phyloP scores from a whole-genome alignment of 73 alveolate species.

The Halteria grandinella region DNA sequence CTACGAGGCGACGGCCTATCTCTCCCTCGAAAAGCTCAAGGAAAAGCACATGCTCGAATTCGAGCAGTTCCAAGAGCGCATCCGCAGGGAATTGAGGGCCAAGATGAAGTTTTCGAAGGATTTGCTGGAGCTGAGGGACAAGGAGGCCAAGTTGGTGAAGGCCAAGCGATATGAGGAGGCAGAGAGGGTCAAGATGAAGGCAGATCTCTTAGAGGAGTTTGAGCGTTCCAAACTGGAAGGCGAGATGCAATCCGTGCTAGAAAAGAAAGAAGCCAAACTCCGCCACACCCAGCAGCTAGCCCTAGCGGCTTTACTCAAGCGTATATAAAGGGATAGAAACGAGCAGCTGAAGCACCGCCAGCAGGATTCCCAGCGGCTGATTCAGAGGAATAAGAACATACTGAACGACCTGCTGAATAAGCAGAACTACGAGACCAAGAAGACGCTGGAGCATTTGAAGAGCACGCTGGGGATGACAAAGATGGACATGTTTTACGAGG shows the following conservation, averaged over 20 bases:
- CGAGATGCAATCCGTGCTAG: conserved; percentile 59
- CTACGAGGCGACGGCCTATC: conserved; percentile 84
- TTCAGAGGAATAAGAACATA: conserved; percentile 76
- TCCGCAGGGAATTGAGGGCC: conserved; percentile 53
- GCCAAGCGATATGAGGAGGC: conserved; percentile 74
- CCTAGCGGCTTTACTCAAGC: conserved; percentile 69
- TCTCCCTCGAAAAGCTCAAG: conserved; percentile 72
- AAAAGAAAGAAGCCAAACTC: conserved; percentile 66
- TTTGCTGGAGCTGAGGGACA: conserved; percentile 65
- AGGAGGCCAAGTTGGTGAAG: conserved; percentile 61
- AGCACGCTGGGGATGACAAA: conserved; percentile 60
- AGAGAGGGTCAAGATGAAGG: conserved; percentile 63
- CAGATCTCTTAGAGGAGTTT: conserved; percentile 65
- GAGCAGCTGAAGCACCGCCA: conserved; percentile 79
- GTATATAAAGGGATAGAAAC: conserved; percentile 81
- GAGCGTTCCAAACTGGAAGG: conserved; percentile 71
- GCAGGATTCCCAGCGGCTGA: conserved; percentile 73
- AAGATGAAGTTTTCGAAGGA: conserved; percentile 74
- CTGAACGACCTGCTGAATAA: conserved; percentile 64
- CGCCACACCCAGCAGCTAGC: conserved; percentile 70
- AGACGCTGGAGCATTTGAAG: conserved; percentile 67
- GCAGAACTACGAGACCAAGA: conserved; percentile 74
- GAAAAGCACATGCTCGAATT: conserved; percentile 68
- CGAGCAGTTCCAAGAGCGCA: conserved; percentile 56
- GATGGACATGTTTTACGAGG: conserved; percentile 37